phyloP scores from a whole-genome alignment of 1,139 yeast species.

The Suhomyces kunorum region DNA sequence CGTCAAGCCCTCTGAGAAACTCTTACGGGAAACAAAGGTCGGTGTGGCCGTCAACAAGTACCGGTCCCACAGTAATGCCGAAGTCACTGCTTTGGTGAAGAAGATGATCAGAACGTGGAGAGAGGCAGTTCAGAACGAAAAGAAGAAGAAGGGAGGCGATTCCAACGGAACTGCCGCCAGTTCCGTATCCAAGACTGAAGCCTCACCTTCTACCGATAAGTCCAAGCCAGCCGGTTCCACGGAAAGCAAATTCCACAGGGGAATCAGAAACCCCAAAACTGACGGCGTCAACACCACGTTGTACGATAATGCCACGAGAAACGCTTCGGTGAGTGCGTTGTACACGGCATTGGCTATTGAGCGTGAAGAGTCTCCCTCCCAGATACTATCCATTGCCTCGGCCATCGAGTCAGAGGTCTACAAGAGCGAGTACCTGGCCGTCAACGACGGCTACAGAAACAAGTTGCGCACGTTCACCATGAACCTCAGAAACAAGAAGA shows the following conservation, averaged over 20 bases:
- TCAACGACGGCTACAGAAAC: slow-evolving; percentile 65
- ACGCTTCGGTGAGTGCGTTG: slow-evolving; percentile 78
- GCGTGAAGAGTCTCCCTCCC: slow-evolving; percentile 53
- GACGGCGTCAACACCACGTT: slow-evolving; percentile 76
- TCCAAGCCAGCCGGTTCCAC: slow-evolving; percentile 20
- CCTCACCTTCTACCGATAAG: slow-evolving; percentile 10
- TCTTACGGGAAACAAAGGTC: slow-evolving; percentile 90
- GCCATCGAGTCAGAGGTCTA: slow-evolving; percentile 75
- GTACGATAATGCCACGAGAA: slow-evolving; percentile 76
- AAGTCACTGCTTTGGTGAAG: slow-evolving; percentile 71
- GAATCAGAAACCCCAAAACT: slow-evolving; percentile 73
- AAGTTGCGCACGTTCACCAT: slow-evolving; percentile 80
- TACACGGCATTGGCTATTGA: slow-evolving; percentile 90
- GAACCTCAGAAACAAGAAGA: slow-evolving; percentile 85
- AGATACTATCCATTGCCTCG: slow-evolving; percentile 63
- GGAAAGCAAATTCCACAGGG: slow-evolving; percentile 27
- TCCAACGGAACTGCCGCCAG: slow-evolving; percentile 6
- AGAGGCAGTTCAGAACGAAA: slow-evolving; percentile 79
- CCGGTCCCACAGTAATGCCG: slow-evolving; percentile 65
- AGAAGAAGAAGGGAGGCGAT: slow-evolving; percentile 39
- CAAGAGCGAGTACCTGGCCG: slow-evolving; percentile 55
- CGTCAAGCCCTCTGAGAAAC: slow-evolving; percentile 80
- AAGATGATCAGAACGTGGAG: slow-evolving; percentile 87
- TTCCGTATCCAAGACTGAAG: slow-evolving; percentile 4
- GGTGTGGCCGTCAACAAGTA: slow-evolving; percentile 95